Evolutionary conservation across 306 rosid genomes (phyloP), one percentile per base, ranked within the genome.

Genomic region (Rosa lucieae): DNA sequence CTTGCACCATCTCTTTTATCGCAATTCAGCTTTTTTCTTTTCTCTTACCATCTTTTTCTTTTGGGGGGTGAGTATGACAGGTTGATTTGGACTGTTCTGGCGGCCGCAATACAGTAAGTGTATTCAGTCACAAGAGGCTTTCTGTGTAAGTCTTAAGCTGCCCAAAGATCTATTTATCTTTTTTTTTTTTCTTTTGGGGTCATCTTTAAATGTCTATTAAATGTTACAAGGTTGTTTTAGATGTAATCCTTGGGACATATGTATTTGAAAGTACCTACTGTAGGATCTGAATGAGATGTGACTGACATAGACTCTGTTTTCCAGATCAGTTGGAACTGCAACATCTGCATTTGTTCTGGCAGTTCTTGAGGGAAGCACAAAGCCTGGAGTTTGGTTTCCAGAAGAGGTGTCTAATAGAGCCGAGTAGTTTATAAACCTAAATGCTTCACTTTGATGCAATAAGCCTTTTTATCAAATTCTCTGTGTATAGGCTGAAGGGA

Each of bases 381-480:
- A 92, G 71, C 97, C 98, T 39, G 98, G 98, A 69, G 93, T 94
- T 79, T 92, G 98, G 98, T 94, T 94, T 79, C 98, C 98, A 2
- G 98, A 94, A 90, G 98, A 94, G 92, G 98, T 92, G 75, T 75
- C 81, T 49, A 59, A 10, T 6, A 40, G n/a, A 46, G 62, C 49
- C 17, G 61, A 71, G 46, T 71, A 59, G 20, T 59, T 52, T 46
- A 73, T 52, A 59, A 15, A 23, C 44, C 43, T 14, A 35, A 39
- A 73, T 6, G 42, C 86, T 77, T 56, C 46, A 17, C 49, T 69
- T 72, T 42, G 26, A 21, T 84, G 42, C 44, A 74, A 68, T 76
- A 44, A 77, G 42, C 23, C 77, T 72, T 73, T 18, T 73, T 35
- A 76, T 77, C 18, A 63, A 82, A 74, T 67, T 82, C 75, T 67